A percentile compares a stretch with the other conserved stretches of the same genome.
Evolutionary conservation across 495 filamentous ascomycete species (phyloP).

Genomic region (Neurospora sp.): DNA sequence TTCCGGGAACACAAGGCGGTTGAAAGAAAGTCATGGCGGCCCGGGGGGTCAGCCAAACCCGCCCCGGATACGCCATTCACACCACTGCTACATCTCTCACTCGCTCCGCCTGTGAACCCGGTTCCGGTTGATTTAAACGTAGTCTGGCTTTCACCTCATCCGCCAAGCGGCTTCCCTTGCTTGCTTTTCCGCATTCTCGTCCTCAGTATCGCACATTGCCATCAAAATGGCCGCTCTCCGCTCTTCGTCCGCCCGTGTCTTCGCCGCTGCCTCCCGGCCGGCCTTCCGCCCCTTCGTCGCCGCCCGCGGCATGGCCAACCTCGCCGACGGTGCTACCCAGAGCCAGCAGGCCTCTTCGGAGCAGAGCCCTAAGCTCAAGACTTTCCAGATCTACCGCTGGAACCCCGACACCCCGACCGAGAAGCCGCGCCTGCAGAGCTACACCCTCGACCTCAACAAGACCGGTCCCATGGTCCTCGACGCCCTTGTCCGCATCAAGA

Average conservation of each 20-base stretch:
- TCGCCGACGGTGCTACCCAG: constrained; percentile 34
- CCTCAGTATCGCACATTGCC: neutral
- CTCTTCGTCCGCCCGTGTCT: constrained; percentile 43
- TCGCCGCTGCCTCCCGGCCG: constrained; percentile 39
- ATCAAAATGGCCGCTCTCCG: constrained; percentile 69
- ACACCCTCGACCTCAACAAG: constrained; percentile 92
- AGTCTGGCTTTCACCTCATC: neutral
- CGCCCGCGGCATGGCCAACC: constrained; percentile 32
- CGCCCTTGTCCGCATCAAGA: constrained; percentile 96
- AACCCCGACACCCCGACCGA: constrained; percentile 80
- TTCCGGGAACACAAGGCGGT: constrained; percentile 14
- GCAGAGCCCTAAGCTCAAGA: constrained; percentile 53
- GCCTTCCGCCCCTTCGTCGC: constrained; percentile 33
- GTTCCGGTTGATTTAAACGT: neutral
- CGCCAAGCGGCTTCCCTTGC: neutral
- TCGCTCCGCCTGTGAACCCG: neutral
- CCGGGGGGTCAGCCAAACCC: neutral
- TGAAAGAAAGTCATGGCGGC: constrained; percentile 9
- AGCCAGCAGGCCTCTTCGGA: constrained; percentile 34
- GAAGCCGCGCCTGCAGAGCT: constrained; percentile 93
- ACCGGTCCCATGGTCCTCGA: constrained; percentile 98
- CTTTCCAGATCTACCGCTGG: constrained; percentile 99
- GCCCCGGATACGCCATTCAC: constrained; percentile 7
- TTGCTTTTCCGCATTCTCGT: neutral
- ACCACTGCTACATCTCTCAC: constrained; percentile 6